Conservation (phyloP, 805 yeast genomes). For the Pichia cephalocereana region DNA sequence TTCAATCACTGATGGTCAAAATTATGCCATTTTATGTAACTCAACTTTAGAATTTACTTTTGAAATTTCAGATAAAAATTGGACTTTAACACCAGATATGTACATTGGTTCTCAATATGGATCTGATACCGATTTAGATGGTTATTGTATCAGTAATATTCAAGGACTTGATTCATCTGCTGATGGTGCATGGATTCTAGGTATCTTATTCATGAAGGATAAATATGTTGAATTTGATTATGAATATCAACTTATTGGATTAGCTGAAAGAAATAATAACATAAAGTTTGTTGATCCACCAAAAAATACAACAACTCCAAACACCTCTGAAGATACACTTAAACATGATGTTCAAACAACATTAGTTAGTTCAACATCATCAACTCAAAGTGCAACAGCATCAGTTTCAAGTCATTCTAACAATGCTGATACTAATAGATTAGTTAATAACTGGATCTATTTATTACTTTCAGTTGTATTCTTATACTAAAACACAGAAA, state of each 20-base stretch:
- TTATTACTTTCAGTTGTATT: background rate
- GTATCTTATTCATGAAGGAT: constrained; percentile 49
- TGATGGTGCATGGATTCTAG: constrained; percentile 48
- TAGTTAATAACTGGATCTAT: background rate
- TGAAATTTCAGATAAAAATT: constrained; percentile 34
- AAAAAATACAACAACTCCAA: background rate
- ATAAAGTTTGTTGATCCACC: constrained; percentile 16
- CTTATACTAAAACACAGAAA: background rate
- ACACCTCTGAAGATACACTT: too few relatives aligned
- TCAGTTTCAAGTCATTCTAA: background rate
- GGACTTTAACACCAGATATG: constrained; percentile 33
- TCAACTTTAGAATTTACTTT: constrained; percentile 33
- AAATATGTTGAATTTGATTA: constrained; percentile 52
- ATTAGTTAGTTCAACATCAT: constrained; percentile 1
- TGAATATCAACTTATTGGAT: constrained; percentile 40
- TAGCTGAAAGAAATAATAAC: constrained; percentile 35
- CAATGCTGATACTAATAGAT: background rate
- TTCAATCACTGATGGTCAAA: constrained; percentile 50
- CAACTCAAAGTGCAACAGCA: background rate
- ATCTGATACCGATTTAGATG: constrained; percentile 26
- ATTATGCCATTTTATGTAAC: constrained; percentile 53
- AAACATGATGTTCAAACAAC: background rate
- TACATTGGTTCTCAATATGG: constrained; percentile 44
- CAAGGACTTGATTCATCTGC: constrained; percentile 42
- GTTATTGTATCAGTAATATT: constrained; percentile 55